Evolutionary conservation across 164 flowering plant species (phyloP).

Genomic region (Paratinospora sagittata): DNA sequence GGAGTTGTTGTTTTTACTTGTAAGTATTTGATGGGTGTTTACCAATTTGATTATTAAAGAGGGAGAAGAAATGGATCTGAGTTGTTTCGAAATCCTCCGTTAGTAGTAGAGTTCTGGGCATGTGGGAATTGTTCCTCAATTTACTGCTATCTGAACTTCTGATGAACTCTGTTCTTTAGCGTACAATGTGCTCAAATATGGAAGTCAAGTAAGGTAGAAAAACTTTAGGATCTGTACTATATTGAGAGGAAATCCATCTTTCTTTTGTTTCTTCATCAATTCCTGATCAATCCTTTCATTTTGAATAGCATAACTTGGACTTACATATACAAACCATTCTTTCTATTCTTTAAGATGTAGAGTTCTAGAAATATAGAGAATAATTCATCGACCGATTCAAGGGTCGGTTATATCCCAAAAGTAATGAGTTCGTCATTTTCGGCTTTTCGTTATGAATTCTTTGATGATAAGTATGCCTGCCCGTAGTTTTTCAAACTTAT

Average conservation of each 20-base stretch:
- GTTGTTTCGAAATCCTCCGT: slow-evolving; percentile 21
- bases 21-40: slow-evolving; percentile 7
- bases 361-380: slow-evolving; percentile 11
- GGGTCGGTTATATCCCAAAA: slow-evolving; percentile 16
- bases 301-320: slow-evolving; percentile 13
- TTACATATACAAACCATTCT: slow-evolving; percentile 24
- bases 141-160: slow-evolving; percentile 9
- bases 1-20: slow-evolving; percentile 16
- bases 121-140: slow-evolving; percentile 29
- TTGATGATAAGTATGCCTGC: slow-evolving; percentile 28
- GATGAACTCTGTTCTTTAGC: slow-evolving; percentile 32
- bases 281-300: slow-evolving; percentile 34
- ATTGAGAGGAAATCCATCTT: neutral
- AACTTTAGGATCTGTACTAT: neutral
- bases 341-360: slow-evolving; percentile 43
- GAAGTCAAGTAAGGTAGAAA: slow-evolving; percentile 27
- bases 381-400: slow-evolving; percentile 21
- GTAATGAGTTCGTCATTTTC: slow-evolving; percentile 12
- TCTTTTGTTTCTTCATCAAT: slow-evolving; percentile 6
- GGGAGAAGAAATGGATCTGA: slow-evolving; percentile 36
- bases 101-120: slow-evolving; percentile 29
- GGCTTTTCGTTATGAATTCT: slow-evolving; percentile 9
- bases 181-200: slow-evolving; percentile 19
- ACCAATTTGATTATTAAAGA: slow-evolving; percentile 3
- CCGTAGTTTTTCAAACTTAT: slow-evolving; percentile 21